Evolutionary conservation across 179 eudicot species (phyloP).

Genomic region (Heliamphora pulchella): DNA sequence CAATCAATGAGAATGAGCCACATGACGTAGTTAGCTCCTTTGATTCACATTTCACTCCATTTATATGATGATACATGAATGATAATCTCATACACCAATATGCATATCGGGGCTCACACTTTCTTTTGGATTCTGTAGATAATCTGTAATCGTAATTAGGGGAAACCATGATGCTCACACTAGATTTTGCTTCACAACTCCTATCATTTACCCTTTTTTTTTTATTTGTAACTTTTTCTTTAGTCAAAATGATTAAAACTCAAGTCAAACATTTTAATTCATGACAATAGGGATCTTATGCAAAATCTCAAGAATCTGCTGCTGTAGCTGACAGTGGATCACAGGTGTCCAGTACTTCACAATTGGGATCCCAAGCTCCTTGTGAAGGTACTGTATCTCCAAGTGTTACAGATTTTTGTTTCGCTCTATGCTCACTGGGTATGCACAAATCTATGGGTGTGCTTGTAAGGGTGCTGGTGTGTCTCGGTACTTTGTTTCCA

Average conservation of each 20-base stretch:
- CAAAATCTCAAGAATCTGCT: slow-evolving; percentile 32
- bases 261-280: background rate
- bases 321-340: slow-evolving; percentile 32
- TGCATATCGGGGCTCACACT: background rate
- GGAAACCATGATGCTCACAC: too few relatives aligned
- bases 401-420: background rate
- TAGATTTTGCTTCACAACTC: too few relatives aligned
- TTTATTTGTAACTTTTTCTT: background rate
- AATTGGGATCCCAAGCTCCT: slow-evolving; percentile 29
- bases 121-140: background rate
- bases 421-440: background rate
- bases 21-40: background rate
- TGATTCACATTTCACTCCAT: background rate
- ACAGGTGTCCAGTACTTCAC: slow-evolving; percentile 31
- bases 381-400: slow-evolving; percentile 27
- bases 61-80: background rate
- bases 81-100: too few relatives aligned
- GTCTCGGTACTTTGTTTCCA: background rate
- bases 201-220: background rate
- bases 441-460: background rate
- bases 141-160: background rate
- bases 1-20: background rate
- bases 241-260: background rate
- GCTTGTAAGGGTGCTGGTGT: background rate
- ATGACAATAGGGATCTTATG: slow-evolving; percentile 28